Evolutionary conservation across 2,329 filamentous ascomycete species (phyloP), one percentile per base, ranked within the genome.

Genomic region (Curvularia hawaiiensis): DNA sequence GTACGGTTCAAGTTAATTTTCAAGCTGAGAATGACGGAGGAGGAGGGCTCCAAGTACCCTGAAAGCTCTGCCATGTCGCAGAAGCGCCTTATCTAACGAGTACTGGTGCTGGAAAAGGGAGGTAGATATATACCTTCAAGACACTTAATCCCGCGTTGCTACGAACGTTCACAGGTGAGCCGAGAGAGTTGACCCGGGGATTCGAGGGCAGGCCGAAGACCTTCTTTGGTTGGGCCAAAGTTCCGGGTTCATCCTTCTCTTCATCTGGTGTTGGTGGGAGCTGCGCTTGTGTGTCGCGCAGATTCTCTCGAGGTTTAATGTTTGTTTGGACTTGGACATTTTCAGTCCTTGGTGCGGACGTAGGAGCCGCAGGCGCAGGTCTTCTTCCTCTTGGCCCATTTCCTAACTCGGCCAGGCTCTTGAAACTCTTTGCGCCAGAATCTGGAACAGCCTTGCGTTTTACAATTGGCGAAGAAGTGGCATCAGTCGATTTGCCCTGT

Each of bases 141-240:
- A 75, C 64, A 50, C 73, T 71, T 54, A 77, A 75, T 31, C 73
- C 71, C 14, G 74, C 75, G 55, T 68, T 75, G 56, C 75, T 77
- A 57, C 72, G 71, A 38, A 62, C 53, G 49, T 76, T 74, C 52
- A 71, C 68, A 38, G 67, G 64, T 24, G 65, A 65, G 10, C 50
- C 53, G 35, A 55, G 68, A 31, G 54, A 58, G 52, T 64, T 68
- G 43, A 62, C 55, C 35, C 68, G 67, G n/a, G 72, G 71, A 43
- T 72, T 73, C 2, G 70, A 69, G 1, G 72, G 71, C 28, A 72
- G 63, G 22, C 72, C 71, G 44, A 71, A 65, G 8, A 59, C 63
- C 49, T 69, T 69, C 49, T 66, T 68, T 20, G 68, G 64, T 24
- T 66, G 66, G 33, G 52, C 56, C 30, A 58, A 61, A 24, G 64